Evolutionary conservation across 306 rosid species (phyloP).

Genomic region (Cucumis cinereus): DNA sequence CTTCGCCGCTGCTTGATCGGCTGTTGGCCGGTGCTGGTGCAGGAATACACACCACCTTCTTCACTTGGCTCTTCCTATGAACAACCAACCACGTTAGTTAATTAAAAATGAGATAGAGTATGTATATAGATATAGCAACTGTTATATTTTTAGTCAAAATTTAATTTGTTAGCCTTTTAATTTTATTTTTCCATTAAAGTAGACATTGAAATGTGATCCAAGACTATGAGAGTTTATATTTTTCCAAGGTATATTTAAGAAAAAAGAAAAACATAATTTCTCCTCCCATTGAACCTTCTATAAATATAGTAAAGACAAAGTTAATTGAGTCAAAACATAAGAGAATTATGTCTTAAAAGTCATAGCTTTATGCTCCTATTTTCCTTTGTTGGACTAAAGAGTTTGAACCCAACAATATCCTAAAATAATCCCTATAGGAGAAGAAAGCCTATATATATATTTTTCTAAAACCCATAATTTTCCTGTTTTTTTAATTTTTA

Average conservation of each 20-base stretch:
- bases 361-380: not conserved
- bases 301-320: not conserved
- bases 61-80: constrained; percentile 70
- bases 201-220: too few species aligned
- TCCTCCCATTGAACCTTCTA: too few species aligned
- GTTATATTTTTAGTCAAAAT: too few species aligned
- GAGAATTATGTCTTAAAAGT: not conserved
- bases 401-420: not conserved
- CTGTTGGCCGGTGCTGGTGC: constrained; percentile 86
- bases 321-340: not conserved
- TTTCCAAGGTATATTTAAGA: too few species aligned
- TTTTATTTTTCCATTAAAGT: too few species aligned
- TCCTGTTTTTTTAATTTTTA: too few species aligned
- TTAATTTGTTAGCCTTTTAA: too few species aligned
- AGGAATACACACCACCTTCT: constrained; percentile 86
- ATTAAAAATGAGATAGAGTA: not conserved
- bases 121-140: too few species aligned
- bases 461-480: not conserved
- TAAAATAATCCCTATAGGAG: not conserved
- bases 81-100: not conserved
- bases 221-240: too few species aligned
- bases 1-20: constrained; percentile 74
- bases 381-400: not conserved
- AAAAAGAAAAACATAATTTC: too few species aligned
- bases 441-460: not conserved